A percentile compares a stretch with the other conserved stretches of the same genome.
Evolutionary conservation across 176 grass and related monocot species (phyloP).

Genomic region (Paspalum notatum): DNA sequence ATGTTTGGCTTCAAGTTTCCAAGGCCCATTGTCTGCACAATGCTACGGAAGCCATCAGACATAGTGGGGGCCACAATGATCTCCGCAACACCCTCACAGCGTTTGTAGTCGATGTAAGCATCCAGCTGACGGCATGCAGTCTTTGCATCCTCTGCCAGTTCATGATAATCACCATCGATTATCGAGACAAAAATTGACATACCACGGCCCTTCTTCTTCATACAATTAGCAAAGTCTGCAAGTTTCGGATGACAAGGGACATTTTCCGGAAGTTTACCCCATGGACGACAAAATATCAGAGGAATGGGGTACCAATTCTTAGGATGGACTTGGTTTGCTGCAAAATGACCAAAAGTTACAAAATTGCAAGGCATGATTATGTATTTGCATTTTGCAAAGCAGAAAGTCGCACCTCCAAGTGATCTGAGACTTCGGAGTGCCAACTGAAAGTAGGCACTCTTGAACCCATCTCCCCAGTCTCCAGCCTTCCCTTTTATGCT

Average conservation of each 20-base stretch:
- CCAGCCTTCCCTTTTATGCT: slow-evolving; percentile 97
- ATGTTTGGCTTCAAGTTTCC: slow-evolving; percentile 99
- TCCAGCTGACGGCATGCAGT: slow-evolving; percentile 76
- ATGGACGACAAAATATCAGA: slow-evolving; percentile 96
- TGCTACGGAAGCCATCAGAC: slow-evolving; percentile 87
- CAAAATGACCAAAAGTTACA: slow-evolving; percentile 38
- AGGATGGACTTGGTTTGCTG: slow-evolving; percentile 97
- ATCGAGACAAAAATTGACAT: slow-evolving; percentile 98
- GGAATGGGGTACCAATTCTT: slow-evolving; percentile 99
- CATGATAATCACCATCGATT: slow-evolving; percentile 94
- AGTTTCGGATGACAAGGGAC: slow-evolving; percentile 98
- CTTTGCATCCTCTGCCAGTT: slow-evolving; percentile 91
- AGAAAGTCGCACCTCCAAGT: slow-evolving; percentile 72
- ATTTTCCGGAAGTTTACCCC: slow-evolving; percentile 97
- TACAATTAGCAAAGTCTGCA: slow-evolving; percentile 96
- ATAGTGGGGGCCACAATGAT: slow-evolving; percentile 92
- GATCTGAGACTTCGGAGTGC: slow-evolving; percentile 92
- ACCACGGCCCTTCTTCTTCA: slow-evolving; percentile 99
- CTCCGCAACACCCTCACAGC: slow-evolving; percentile 92
- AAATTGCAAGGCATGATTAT: slow-evolving; percentile 18
- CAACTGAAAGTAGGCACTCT: slow-evolving; percentile 98
- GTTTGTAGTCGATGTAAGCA: slow-evolving; percentile 94
- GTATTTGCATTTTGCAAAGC: slow-evolving; percentile 30
- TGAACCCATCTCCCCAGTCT: slow-evolving; percentile 99
- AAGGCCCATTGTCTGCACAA: slow-evolving; percentile 96